phyloP scores from a whole-genome alignment of 2,329 filamentous ascomycete species.

The Penicillium sclerotigenum region DNA sequence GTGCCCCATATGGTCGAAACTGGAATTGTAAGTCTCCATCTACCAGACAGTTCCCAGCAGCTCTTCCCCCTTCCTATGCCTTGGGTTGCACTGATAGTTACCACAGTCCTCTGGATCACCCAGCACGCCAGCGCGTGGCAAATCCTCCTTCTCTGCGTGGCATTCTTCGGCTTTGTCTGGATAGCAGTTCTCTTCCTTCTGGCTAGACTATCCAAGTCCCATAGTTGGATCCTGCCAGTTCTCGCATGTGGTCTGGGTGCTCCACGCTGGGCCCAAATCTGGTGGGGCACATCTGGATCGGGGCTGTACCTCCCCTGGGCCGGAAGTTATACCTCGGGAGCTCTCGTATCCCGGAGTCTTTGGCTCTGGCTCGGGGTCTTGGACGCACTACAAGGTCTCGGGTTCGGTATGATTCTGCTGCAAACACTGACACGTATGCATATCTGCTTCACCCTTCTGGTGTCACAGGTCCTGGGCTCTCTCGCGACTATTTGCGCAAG shows the following conservation, averaged over 20 bases:
- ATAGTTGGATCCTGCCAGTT: conserved; percentile 65
- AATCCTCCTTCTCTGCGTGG: conserved; percentile 51
- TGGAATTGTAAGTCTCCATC: conserved; percentile 52
- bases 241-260: conserved; percentile 65
- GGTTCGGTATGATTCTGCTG: conserved; percentile 65
- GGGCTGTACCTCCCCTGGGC: conserved; percentile 64
- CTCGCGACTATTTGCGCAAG: conserved; percentile 61
- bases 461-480: conserved; percentile 60
- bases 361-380: conserved; percentile 68
- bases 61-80: too few species aligned
- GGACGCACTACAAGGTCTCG: conserved; percentile 63
- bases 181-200: conserved; percentile 46
- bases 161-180: conserved; percentile 58
- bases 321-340: conserved; percentile 52
- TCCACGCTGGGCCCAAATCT: conserved; percentile 65
- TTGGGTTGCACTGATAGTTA: neutral
- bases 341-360: conserved; percentile 55
- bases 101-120: conserved; percentile 55
- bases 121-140: conserved; percentile 56
- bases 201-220: conserved; percentile 55
- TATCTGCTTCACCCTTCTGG: conserved; percentile 59
- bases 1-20: conserved; percentile 63
- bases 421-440: conserved; percentile 64
- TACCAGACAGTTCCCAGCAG: fast-evolving
- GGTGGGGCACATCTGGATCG: conserved; percentile 61